Base-by-base conservation (phyloP, 1,139 yeast species). In the Spathaspora sp. region DNA sequence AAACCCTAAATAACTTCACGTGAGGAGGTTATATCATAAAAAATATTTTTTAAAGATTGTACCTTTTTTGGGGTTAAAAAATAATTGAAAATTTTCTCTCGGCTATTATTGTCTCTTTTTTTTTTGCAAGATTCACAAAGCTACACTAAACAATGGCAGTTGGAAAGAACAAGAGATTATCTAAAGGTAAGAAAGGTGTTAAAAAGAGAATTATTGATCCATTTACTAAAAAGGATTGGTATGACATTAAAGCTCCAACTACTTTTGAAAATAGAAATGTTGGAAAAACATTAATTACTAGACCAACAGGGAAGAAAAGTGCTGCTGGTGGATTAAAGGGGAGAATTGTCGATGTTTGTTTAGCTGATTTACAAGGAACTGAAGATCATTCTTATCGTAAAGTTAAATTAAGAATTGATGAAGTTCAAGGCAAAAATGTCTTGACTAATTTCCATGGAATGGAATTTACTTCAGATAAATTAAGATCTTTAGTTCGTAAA, bases 291-390 rank as follows among this genome's bases (percentile, higher is more conserved):
- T 70, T 74, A 60, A 72, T 74, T 64, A 74, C 74, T 70, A 74
- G 70, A 64, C 72, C 78, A 48, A 74, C 78, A 56, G 79, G 79
- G 68, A 71, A 73, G 59, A 74, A 73, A 65, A 74, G 71, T 56
- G 79, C 78, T 54, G 77, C 78, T 56, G 80, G 74, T 61, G 79
- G 78, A 44, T 72, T 74, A 59, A 74, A 74, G 68, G 79, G 80
- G 51, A 74, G 80, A 67, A 77, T 74, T 52, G 68, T 74, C 56
- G 79, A 74, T 65, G 76, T 74, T 45, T 63, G 68, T 55, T 70
- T 74, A 58, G 80, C 79, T 55, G 80, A 74, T 61, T 71, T 74
- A 59, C 79, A 74, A 64, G 80, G 79, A 47, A 70, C 77, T 46
- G 80, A 74, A 66, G 79, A 74, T 66, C 79, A 74, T 69, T 65